Evolutionary conservation across 2,329 filamentous ascomycete species (phyloP).

Genomic region (Cercospora sp.): DNA sequence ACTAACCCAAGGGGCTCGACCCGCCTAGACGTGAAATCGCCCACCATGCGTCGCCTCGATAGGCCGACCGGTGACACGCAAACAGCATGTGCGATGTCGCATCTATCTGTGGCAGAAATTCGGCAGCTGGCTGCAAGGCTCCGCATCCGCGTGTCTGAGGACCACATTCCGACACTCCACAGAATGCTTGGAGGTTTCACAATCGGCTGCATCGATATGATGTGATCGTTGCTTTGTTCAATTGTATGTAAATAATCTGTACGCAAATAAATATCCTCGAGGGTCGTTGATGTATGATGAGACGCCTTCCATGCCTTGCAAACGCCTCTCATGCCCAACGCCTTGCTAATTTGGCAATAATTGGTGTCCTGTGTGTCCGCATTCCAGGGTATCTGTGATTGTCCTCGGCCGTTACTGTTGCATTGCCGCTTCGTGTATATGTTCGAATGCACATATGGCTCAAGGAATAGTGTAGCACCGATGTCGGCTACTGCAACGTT

Average conservation of each 20-base stretch:
- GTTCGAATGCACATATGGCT: background rate
- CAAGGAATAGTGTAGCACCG: background rate
- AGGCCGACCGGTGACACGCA: background rate
- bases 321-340: constrained; percentile 8
- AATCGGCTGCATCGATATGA: background rate
- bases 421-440: background rate
- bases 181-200: background rate
- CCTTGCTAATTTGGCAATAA: constrained; percentile 6
- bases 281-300: background rate
- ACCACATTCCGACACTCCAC: background rate
- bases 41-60: background rate
- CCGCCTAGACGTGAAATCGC: too few species aligned
- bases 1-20: too few species aligned
- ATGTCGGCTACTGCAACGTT: background rate
- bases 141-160: background rate
- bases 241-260: background rate
- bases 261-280: background rate
- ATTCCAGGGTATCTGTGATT: background rate
- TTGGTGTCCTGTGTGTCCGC: constrained; percentile 9
- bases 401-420: background rate
- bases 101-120: background rate
- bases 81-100: background rate
- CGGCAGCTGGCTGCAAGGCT: background rate
- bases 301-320: background rate
- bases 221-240: background rate